Evolutionary conservation across 2,329 filamentous ascomycete species (phyloP).

Genomic region (Phaeophleospora eucalypticola): DNA sequence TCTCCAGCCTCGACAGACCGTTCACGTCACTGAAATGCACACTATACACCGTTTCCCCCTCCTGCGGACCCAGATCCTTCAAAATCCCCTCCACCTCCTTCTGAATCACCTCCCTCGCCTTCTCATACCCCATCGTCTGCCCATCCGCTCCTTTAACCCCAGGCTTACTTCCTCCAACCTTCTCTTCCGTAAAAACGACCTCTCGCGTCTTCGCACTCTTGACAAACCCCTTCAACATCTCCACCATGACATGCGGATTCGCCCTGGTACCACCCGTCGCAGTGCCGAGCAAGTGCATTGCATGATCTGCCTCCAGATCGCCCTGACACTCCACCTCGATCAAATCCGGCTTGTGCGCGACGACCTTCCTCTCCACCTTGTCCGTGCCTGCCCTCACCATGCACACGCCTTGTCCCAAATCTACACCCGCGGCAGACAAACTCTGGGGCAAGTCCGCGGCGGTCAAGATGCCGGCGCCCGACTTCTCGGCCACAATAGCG

Average conservation of each 20-base stretch:
- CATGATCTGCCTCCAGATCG: constrained; percentile 33
- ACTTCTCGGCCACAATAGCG: constrained; percentile 28
- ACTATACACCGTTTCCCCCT: constrained; percentile 26
- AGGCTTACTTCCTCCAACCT: constrained; percentile 27
- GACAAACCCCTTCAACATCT: constrained; percentile 29
- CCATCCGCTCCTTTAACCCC: constrained; percentile 23
- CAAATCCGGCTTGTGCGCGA: constrained; percentile 21
- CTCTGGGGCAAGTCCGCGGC: constrained; percentile 27
- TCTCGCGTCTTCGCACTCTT: constrained; percentile 27
- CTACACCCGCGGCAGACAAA: constrained; percentile 23
- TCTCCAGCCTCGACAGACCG: constrained; percentile 34
- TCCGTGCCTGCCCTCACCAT: constrained; percentile 26
- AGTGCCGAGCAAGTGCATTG: constrained; percentile 30
- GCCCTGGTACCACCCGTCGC: constrained; percentile 26
- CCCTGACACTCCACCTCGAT: constrained; percentile 27
- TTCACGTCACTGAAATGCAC: constrained; percentile 36
- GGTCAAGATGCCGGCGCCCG: constrained; percentile 25
- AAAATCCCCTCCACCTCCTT: constrained; percentile 29
- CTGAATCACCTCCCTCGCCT: constrained; percentile 32
- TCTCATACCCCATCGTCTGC: constrained; percentile 28
- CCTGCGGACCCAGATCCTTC: constrained; percentile 20
- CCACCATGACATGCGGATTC: constrained; percentile 25
- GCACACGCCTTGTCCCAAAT: constrained; percentile 26
- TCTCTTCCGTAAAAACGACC: constrained; percentile 31
- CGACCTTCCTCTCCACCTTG: constrained; percentile 20